These are phyloP conservation scores for Prunus persica DNA, from an alignment of 306 rosid species.

Conservation along the genomic window DNA sequence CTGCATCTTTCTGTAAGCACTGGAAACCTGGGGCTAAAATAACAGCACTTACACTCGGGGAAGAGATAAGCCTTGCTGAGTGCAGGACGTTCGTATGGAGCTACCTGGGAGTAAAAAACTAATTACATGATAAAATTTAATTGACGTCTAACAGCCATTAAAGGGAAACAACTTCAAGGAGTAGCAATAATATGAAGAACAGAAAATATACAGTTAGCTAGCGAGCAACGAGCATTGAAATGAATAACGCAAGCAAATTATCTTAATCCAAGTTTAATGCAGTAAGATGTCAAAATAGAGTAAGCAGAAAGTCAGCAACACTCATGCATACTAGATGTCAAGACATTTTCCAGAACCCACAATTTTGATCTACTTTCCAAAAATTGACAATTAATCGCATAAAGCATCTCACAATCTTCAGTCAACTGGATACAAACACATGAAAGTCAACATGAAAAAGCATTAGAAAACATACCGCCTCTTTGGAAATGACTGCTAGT, in stretches of 20 bases:
- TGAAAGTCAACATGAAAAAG: too few relatives aligned
- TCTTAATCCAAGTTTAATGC: background rate
- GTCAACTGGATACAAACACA: too few relatives aligned
- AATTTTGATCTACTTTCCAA: background rate
- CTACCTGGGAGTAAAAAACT: constrained; percentile 50
- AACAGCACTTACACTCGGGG: constrained; percentile 75
- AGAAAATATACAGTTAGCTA: background rate
- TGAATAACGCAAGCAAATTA: background rate
- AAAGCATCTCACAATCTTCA: background rate
- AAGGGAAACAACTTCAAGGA: background rate
- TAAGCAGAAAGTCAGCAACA: background rate
- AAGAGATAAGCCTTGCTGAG: constrained; percentile 95
- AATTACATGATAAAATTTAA: background rate
- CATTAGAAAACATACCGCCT: too few relatives aligned
- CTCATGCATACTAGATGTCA: background rate
- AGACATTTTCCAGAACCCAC: background rate
- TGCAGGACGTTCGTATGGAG: constrained; percentile 99
- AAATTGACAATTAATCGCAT: background rate
- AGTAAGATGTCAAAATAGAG: background rate
- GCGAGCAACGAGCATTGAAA: background rate
- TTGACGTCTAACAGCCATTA: background rate
- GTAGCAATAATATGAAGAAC: background rate
- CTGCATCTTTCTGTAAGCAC: background rate
- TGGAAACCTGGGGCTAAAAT: background rate
- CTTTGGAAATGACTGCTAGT: too few relatives aligned